Base-by-base conservation (phyloP, 805 yeast genomes). In the Jamesozyma lodderae region DNA sequence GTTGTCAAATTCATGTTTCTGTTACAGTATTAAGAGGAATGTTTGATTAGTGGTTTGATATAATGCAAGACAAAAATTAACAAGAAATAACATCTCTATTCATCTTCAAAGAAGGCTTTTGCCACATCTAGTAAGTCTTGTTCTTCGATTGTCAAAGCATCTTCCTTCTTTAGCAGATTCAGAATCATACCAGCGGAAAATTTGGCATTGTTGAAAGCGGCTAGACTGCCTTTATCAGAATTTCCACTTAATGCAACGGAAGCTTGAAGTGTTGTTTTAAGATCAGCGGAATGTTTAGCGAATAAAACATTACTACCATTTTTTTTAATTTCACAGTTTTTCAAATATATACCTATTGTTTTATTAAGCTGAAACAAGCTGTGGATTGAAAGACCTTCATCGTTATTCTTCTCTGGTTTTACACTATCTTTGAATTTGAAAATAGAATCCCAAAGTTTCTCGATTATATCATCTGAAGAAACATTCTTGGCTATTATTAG, bases 261-360 rank as follows among this genome's bases (percentile, higher is more conserved):
- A 8, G 49, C 39, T 9, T 47, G 42, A 10, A 59, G 31, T n/a
- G 56, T 26, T 9, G 33, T 35, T 10, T 17, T 19, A 4, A 57
- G 18, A 19, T 48, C 38, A 2, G 23, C 23, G 6, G 35, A 21
- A 31, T 46, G 41, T 15, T 44, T 22, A 1, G 26, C 36, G 11
- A 55, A 40, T 13, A 54, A 20, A 10, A 41, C n/a, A 31, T 46
- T 44, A 3, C 31, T 20, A 4, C 31, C 24, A 6, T 24, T 35
- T 2, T 25, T 31, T 2, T 28, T 29, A 1, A 24, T 17, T 2
- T 41, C 46, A 19, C 38, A 35, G 26, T 51, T 46, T 25, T 41
- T 49, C 11, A 58, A 41, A 21, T 49, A 55, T 17, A 59, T 44
- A 13, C 64, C 63, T 9, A 56, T 35, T 1, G 63, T 51, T 39